Percentiles rank a stretch among this genome's conserved stretches.
These are phyloP conservation scores for Fusarium odoratissimum DNA, from an alignment of 2,329 filamentous ascomycete genomes.

Conservation along the genomic window DNA sequence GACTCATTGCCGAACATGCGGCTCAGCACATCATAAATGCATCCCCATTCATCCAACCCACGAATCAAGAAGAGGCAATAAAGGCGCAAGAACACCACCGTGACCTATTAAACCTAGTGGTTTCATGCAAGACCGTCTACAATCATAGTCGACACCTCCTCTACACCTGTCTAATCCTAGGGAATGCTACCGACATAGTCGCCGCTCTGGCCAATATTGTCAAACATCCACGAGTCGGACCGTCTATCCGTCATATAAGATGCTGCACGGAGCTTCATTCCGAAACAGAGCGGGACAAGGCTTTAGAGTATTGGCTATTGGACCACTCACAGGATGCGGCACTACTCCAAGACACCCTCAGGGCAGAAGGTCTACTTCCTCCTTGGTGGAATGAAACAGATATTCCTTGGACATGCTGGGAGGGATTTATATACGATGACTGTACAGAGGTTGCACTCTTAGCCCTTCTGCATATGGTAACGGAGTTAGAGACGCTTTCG, in stretches of 20 bases:
- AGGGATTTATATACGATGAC: not conserved
- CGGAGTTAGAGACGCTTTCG: conserved; percentile 5
- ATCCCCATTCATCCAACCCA: conserved; percentile 10
- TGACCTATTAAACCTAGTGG: not conserved
- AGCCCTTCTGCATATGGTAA: conserved; percentile 4
- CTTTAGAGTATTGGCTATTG: not conserved
- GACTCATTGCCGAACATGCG: conserved; percentile 4
- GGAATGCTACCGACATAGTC: not conserved
- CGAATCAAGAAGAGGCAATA: not conserved
- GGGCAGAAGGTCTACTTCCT: not conserved
- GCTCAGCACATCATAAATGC: not conserved
- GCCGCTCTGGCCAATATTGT: not conserved
- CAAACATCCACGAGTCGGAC: conserved; percentile 12
- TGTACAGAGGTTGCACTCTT: conserved; percentile 2
- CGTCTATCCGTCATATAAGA: conserved; percentile 16
- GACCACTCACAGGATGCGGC: not conserved
- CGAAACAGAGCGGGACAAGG: not conserved
- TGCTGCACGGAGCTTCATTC: conserved; percentile 1
- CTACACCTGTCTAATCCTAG: not conserved
- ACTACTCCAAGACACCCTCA: not conserved
- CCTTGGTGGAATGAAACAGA: conserved; percentile 2
- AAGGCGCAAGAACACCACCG: not conserved
- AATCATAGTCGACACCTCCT: conserved; percentile 5
- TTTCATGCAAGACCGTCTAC: not conserved
- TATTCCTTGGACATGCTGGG: not conserved